Evolutionary conservation across 1,139 yeast genomes (phyloP), one percentile per base, ranked within the genome.

Genomic region (Chernovozyma aurita): DNA sequence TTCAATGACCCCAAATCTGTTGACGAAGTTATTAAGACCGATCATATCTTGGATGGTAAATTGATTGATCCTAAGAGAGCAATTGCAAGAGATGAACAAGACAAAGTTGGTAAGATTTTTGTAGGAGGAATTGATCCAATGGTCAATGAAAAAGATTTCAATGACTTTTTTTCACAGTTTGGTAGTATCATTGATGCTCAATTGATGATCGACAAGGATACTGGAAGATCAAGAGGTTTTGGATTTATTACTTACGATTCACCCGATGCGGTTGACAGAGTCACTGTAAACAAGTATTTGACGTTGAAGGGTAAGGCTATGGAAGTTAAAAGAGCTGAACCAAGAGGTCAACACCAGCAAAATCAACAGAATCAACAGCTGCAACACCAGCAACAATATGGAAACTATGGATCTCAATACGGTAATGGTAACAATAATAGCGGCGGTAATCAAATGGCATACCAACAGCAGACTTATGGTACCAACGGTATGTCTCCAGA

Each of bases 261-360:
- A 20, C 95, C 96, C 25, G 92, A 84, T 36, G 97, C 97, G 11
- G 97, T 92, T 31, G 98, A 92, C 53, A 74, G 82, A 50, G 95
- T 88, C 41, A 84, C 95, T 42, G 85, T 81, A 40, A 84, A 83
- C 58, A 85, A 85, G 62, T 86, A 80, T 54, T 74, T 88, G 45
- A 79, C 83, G 40, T 80, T 88, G 47, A 88, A 88, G 57, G 96
- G 95, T 36, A 86, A 84, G 59, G 80, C 87, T 33, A 87, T 92
- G 78, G 98, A 92, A 62, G 95, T 92, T 42, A 92, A 92, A 62
- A 78, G 96, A 50, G 99, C 99, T n/a, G 97, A 90, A 57, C 97
- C 98, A 45, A 77, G 97, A 59, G 72, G 73, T 28, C 73, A 64
- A 47, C 74, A 69, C 41, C 73, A 68, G 42, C 72, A 61, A 44